Evolutionary conservation across 2,329 filamentous ascomycete species (phyloP).

Genomic region (Xylariaceae sp.): DNA sequence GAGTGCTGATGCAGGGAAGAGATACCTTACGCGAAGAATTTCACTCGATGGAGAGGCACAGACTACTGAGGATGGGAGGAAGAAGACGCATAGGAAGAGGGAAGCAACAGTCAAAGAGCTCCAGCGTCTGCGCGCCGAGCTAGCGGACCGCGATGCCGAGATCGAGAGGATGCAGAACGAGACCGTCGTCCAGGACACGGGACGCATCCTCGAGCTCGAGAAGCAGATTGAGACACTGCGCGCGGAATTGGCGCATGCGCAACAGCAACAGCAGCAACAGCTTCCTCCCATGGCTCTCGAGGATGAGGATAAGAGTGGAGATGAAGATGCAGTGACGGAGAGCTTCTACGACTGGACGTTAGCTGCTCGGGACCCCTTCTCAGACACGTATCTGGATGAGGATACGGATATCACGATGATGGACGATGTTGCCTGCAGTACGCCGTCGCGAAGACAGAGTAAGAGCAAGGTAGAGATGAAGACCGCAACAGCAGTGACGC

Average conservation of each 20-base stretch:
- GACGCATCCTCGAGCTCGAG: conserved; percentile 35
- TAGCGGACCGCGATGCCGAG: conserved; percentile 47
- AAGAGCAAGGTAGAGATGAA: neutral
- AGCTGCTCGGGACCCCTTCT: conserved; percentile 42
- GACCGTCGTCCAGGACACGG: conserved; percentile 41
- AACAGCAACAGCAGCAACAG: conserved; percentile 5
- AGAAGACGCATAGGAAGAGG: conserved; percentile 26
- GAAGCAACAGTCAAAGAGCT: conserved; percentile 37
- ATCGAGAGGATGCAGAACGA: conserved; percentile 48
- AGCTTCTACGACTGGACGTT: conserved; percentile 45
- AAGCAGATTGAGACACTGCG: conserved; percentile 31
- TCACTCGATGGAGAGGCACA: no score
- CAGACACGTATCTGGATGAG: conserved; percentile 35
- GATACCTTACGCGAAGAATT: no score
- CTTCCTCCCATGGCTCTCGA: conserved; percentile 3
- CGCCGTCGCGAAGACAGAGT: conserved; percentile 36
- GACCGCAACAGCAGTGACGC: neutral
- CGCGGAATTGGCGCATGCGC: conserved; percentile 22
- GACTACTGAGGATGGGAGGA: conserved; percentile 35
- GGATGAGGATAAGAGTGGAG: conserved; percentile 6
- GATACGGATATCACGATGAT: conserved; percentile 46
- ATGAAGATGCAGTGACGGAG: conserved; percentile 1
- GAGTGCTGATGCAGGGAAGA: no score
- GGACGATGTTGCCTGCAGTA: conserved; percentile 47
- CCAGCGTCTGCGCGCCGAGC: conserved; percentile 40